Percentiles rank a stretch among this genome's conserved stretches.
phyloP scores from a whole-genome alignment of 2,329 filamentous ascomycete species.

The Calcarisporium arbuscula region DNA sequence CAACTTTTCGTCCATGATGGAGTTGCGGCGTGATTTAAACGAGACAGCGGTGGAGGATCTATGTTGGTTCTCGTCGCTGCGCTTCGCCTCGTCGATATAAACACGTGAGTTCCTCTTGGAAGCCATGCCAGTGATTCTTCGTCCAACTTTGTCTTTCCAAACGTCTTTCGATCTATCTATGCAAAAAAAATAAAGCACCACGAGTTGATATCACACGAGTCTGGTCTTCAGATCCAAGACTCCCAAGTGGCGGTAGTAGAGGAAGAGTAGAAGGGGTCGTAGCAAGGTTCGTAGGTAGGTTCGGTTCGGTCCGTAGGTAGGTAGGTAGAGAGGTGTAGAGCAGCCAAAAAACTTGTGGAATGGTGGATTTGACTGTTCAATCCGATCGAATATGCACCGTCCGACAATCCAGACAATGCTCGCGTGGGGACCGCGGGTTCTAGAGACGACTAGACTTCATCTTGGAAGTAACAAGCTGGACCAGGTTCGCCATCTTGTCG shows the following conservation, averaged over 20 bases:
- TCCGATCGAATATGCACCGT: constrained; percentile 2
- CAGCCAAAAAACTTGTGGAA: background rate
- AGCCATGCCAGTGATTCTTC: constrained; percentile 10
- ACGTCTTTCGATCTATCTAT: constrained; percentile 1
- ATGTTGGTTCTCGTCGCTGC: constrained; percentile 8
- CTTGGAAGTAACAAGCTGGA: constrained; percentile 13
- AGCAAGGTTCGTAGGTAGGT: background rate
- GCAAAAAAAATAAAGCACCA: background rate
- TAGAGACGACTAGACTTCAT: constrained; percentile 14
- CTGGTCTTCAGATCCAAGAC: background rate
- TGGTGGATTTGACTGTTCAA: constrained; percentile 1
- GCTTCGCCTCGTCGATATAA: constrained; percentile 13
- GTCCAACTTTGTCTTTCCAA: background rate
- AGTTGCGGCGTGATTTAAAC: constrained; percentile 23
- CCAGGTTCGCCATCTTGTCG: constrained; percentile 16
- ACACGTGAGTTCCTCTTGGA: constrained; percentile 18
- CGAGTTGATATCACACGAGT: background rate
- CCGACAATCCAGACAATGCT: constrained; percentile 5
- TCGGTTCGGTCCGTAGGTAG: background rate
- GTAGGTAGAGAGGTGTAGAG: background rate
- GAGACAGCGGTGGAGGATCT: constrained; percentile 14
- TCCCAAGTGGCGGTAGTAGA: background rate
- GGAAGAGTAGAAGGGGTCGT: background rate
- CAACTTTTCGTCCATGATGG: constrained; percentile 20
- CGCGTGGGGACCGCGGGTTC: constrained; percentile 8